A percentile compares a stretch with the other conserved stretches of the same genome.
Conservation (phyloP, 768 basidiomycete genomes). For the Rhodotorula paludigena region DNA sequence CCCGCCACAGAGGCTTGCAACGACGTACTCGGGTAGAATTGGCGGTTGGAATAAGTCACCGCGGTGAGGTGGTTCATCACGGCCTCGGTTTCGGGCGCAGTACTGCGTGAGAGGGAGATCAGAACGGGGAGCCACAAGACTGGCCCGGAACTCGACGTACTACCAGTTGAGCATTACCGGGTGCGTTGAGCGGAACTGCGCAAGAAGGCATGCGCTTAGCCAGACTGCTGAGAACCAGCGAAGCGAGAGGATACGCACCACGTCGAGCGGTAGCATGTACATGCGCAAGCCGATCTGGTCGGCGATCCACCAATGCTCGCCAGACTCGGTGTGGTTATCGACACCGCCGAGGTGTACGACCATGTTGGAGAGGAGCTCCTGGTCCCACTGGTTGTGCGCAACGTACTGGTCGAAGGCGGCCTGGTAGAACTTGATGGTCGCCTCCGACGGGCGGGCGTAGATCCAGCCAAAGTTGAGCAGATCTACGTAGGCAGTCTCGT, state of each 20-base stretch:
- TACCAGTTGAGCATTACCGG: constrained; percentile 4
- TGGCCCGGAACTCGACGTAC: neutral
- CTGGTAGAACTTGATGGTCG: neutral
- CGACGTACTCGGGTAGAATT: constrained; percentile 9
- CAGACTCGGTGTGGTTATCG: neutral
- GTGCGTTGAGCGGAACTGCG: constrained; percentile 1
- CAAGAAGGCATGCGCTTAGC: neutral
- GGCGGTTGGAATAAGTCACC: neutral
- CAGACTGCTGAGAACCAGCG: neutral
- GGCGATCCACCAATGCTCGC: constrained; percentile 7
- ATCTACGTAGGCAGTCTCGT: neutral
- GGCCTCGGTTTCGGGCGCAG: neutral
- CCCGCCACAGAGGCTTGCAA: accelerated
- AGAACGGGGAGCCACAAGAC: neutral
- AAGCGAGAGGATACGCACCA: neutral
- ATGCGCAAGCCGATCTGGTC: neutral
- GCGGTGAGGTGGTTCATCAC: constrained; percentile 4
- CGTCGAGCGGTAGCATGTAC: neutral
- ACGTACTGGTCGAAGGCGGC: neutral
- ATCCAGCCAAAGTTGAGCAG: constrained; percentile 13
- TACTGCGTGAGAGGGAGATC: neutral
- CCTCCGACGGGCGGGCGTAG: neutral
- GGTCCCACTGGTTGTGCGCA: constrained; percentile 6
- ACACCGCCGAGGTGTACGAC: neutral
- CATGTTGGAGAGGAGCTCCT: neutral